Conservation (phyloP, 1,284 basidiomycete genomes). For the Melampsora occidentalis region DNA sequence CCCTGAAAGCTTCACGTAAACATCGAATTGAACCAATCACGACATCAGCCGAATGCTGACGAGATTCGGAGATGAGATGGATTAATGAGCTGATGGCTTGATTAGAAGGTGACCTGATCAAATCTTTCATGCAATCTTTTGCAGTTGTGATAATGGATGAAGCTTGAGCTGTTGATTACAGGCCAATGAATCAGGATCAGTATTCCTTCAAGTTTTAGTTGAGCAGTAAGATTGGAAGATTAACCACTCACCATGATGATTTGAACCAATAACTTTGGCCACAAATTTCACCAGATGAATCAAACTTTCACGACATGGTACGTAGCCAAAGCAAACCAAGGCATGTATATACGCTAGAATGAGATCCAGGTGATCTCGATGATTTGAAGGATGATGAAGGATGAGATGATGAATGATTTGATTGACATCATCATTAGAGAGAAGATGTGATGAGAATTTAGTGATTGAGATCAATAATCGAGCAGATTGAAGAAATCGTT, state of each 20-base stretch:
- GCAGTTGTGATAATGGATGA: conserved; percentile 34
- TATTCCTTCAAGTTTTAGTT: background rate
- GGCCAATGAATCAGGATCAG: background rate
- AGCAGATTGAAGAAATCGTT: conserved; percentile 3
- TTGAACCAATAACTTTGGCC: conserved; percentile 27
- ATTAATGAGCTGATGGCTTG: conserved; percentile 41
- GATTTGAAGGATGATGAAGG: background rate
- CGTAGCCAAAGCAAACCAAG: conserved; percentile 33
- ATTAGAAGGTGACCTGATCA: conserved; percentile 42
- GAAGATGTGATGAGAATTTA: conserved; percentile 40
- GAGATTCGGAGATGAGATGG: background rate
- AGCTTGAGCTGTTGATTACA: background rate
- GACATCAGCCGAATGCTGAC: background rate
- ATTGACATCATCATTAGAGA: conserved; percentile 23
- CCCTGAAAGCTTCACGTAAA: conserved; percentile 36
- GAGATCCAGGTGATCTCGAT: conserved; percentile 22
- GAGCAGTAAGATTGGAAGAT: background rate
- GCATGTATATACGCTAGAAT: conserved; percentile 27
- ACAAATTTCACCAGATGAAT: conserved; percentile 35
- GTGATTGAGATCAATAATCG: conserved; percentile 31
- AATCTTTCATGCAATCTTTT: conserved; percentile 41
- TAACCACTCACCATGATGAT: conserved; percentile 1
- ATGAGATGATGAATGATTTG: conserved; percentile 37
- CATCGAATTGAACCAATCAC: conserved; percentile 39
- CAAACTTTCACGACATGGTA: conserved; percentile 15